Evolutionary conservation across 305 asterid genomes (phyloP), one percentile per base, ranked within the genome.

Genomic region (Fraxinus velutina): DNA sequence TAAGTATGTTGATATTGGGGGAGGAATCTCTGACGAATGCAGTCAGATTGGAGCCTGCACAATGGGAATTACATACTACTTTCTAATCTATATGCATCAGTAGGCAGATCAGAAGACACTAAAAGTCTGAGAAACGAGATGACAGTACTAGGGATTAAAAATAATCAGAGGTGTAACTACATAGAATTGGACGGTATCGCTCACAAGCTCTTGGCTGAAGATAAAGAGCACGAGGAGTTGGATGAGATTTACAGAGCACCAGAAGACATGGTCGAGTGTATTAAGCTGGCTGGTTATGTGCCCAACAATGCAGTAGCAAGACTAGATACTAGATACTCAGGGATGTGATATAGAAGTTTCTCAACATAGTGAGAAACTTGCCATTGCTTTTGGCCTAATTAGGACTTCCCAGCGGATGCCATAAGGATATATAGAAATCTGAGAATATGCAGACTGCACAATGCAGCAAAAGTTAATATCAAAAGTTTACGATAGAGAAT

Each of bases 301-400:
- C 88, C 92, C 0, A 80, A 84, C 17, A 44, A 7, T 42, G 68
- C 55, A 42, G 86, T 73, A 78, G 90, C 83, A 8, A 86, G 90
- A 79, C 47, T 81, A 30, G 92, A 87, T n/a, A 79, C 47, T 81
- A 30, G 92, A 87, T n/a, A 89, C 86, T 1, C 87, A 78, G 62
- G 90, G 82, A 80, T 83, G 81, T 50, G 90, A 77, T 17, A 86
- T 81, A 50, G 89, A 86, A 77, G 82, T 81, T 77, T 68, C 86
- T 81, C 91, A 88, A 85, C 93, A 90, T 22, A 87, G 91, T 75
- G 93, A 90, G 91, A 88, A 90, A 82, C 39, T 88, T 71, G 90
- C 92, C 17, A 82, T 88, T 47, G 90, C 90, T 73, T 88, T 83
- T 39, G 90, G 89, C 29, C 89, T 88, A 12, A 75, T 90, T 13